These are phyloP conservation scores for Aureobasidium pullulans DNA, from an alignment of 2,329 filamentous ascomycete genomes.

Conservation along the genomic window DNA sequence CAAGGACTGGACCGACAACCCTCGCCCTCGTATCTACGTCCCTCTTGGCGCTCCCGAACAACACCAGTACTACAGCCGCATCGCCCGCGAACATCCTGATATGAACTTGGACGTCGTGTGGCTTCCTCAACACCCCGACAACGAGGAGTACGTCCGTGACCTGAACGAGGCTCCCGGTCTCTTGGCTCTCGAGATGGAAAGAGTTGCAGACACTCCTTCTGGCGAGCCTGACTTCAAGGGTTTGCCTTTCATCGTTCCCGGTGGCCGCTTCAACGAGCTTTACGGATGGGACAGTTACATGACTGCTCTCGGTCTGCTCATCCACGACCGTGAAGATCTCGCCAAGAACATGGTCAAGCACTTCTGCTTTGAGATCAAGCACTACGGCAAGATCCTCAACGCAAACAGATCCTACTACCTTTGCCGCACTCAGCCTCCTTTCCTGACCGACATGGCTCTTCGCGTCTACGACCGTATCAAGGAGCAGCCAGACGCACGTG, in stretches of 20 bases:
- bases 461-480: conserved; percentile 91
- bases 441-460: conserved; percentile 94
- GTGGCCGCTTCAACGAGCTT: conserved; percentile 93
- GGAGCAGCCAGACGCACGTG: conserved; percentile 68
- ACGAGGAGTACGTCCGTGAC: conserved; percentile 62
- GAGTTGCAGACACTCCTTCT: conserved; percentile 54
- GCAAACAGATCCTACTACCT: conserved; percentile 96
- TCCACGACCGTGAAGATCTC: conserved; percentile 76
- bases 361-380: conserved; percentile 96
- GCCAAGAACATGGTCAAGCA: conserved; percentile 93
- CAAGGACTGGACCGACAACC: conserved; percentile 91
- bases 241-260: conserved; percentile 92
- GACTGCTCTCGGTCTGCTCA: conserved; percentile 82
- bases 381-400: conserved; percentile 98
- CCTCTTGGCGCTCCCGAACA: conserved; percentile 80
- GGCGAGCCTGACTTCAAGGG: conserved; percentile 67
- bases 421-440: conserved; percentile 86
- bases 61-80: conserved; percentile 75
- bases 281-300: conserved; percentile 99
- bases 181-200: conserved; percentile 80
- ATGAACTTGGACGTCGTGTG: conserved; percentile 79
- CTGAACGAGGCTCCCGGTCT: conserved; percentile 84
- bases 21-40: conserved; percentile 84
- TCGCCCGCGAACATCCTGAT: conserved; percentile 72
- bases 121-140: conserved; percentile 61